These are phyloP conservation scores for Phytopythium oedochilum DNA, from an alignment of 352 stramenopile species.

Conservation along the genomic window DNA sequence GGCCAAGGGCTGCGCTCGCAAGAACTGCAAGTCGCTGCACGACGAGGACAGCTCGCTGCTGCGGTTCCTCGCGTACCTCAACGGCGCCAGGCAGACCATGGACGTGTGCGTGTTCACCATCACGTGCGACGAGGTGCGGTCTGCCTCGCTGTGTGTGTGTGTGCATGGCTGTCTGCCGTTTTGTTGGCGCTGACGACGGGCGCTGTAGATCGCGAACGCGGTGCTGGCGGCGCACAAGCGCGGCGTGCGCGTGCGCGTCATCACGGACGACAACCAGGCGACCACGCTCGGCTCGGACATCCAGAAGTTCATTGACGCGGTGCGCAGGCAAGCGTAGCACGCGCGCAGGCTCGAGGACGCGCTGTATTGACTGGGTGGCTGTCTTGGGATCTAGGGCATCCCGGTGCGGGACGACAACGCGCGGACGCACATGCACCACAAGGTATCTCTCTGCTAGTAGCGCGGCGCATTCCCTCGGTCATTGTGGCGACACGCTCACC, in stretches of 20 bases:
- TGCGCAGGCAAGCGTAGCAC: constrained; percentile 11
- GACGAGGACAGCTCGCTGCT: constrained; percentile 53
- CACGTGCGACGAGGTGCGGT: constrained; percentile 56
- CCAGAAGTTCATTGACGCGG: constrained; percentile 67
- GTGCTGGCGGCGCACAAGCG: constrained; percentile 50
- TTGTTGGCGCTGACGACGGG: not conserved
- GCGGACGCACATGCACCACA: constrained; percentile 68
- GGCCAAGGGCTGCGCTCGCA: constrained; percentile 44
- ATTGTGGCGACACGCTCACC: no score
- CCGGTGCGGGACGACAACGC: constrained; percentile 54
- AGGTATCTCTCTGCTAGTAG: constrained; percentile 18
- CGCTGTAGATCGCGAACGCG: constrained; percentile 44
- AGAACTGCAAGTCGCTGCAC: constrained; percentile 65
- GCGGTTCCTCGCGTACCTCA: constrained; percentile 44
- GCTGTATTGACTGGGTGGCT: no score
- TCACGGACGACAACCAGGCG: constrained; percentile 60
- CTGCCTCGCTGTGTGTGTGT: not conserved
- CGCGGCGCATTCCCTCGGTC: no score
- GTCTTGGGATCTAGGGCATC: constrained; percentile 38
- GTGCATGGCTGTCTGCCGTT: no score
- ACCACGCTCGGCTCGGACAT: constrained; percentile 62
- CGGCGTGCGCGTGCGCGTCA: constrained; percentile 49
- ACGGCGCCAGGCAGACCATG: constrained; percentile 36
- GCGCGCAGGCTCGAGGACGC: no score
- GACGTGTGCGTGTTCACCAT: constrained; percentile 77